phyloP scores from a whole-genome alignment of 192 early-diverging fungal species.

The Helicostylum pulchrum region DNA sequence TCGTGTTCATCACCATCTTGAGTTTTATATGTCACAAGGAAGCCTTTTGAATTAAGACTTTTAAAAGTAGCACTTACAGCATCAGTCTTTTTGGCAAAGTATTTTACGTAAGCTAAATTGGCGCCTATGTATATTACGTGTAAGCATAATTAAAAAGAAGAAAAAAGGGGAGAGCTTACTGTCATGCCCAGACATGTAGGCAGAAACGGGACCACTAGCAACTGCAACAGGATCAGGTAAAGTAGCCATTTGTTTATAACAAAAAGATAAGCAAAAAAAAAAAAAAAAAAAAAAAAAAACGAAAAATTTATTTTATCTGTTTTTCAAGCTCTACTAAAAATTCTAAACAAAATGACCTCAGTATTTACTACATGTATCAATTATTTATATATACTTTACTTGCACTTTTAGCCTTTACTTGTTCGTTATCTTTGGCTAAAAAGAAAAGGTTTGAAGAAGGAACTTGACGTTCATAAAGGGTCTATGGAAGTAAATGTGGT shows the following conservation, averaged over 20 bases:
- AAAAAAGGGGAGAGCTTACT: background rate
- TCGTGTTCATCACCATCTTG: conserved; percentile 19
- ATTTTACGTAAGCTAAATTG: conserved; percentile 38
- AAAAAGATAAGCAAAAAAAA: background rate
- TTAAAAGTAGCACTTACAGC: conserved; percentile 36
- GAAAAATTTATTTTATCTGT: background rate
- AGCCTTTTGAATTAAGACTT: conserved; percentile 32
- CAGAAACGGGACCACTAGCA: conserved; percentile 27
- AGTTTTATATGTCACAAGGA: conserved; percentile 22
- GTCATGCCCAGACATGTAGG: conserved; percentile 43
- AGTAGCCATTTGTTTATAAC: conserved; percentile 5
- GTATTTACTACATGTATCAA: background rate
- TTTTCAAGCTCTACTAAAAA: background rate
- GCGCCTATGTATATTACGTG: conserved; percentile 17
- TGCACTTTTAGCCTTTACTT: conserved; percentile 1
- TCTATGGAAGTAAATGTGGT: background rate
- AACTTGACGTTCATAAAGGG: conserved; percentile 18
- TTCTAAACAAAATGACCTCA: background rate
- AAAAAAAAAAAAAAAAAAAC: background rate
- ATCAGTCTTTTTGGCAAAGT: conserved; percentile 28
- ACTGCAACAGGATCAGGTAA: conserved; percentile 30
- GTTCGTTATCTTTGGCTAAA: conserved; percentile 17
- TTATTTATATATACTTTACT: conserved; percentile 4
- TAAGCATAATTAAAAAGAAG: background rate
- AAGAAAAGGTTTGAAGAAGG: conserved; percentile 22